Evolutionary conservation across 1,139 yeast species (phyloP), one percentile per base, ranked within the genome.

Genomic region (Lodderomyces theae): DNA sequence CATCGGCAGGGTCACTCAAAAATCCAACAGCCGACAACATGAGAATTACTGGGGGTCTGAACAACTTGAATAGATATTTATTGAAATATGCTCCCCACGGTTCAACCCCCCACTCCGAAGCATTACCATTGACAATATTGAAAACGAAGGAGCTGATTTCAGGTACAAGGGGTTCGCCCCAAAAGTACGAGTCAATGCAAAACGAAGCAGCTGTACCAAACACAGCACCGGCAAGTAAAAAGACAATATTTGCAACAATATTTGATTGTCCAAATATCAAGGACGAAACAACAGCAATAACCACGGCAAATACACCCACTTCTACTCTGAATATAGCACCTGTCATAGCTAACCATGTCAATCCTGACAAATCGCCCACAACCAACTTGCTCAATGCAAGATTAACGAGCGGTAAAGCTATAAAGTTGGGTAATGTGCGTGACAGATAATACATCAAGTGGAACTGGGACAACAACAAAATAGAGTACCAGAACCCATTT

Each of bases 401-500:
- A 43, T 77, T 77, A 2, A 85, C 82, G 30, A 87, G 55, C 1
- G 97, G 96, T 40, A 90, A 67, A 0, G 88, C 95, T 31, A 90
- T 63, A 60, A 88, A 86, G 60, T 90, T 90, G 9, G 97, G 97
- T 45, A 92, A 68, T 0, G 95, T 80, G 49, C 97, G 72, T 2
- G 95, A 75, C 5, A 86, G 69, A 57, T 90, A 90, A 63, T 70
- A 90, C 42, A 84, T 63, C 26, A 87, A 49, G 57, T 92, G 97
- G 65, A 90, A 92, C 56, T 89, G 95, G 5, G 85, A 63, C 41
- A 76, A 59, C 32, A 74, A 66, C 42, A 88, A 67, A 2, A 82
- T 46, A 39, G 74, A 64, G 54, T 74, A 88, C 85, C 88, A 85
- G 25, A 70, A 51, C 0, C 82, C 79, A 18, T 71, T 53, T 5